Conservation (phyloP, 1,284 basidiomycete genomes). For the Xerocomus cyaneibrunnescens region DNA sequence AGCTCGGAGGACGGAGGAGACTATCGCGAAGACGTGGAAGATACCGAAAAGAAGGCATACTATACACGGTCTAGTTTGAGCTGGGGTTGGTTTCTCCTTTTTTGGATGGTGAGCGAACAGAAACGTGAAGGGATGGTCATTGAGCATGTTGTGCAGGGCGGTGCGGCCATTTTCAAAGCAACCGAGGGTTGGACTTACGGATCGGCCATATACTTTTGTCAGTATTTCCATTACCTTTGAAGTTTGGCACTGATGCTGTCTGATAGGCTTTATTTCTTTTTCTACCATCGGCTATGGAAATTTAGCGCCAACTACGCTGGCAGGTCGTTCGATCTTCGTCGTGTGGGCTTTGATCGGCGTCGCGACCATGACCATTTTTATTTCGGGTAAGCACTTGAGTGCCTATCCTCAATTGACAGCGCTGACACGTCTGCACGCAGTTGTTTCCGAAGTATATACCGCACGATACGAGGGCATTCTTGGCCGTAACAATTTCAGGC, state of each 20-base stretch:
- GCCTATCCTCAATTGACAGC: neutral
- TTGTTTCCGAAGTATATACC: constrained; percentile 63
- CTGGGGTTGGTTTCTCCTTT: constrained; percentile 51
- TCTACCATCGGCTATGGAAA: constrained; percentile 75
- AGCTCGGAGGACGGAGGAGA: constrained; percentile 14
- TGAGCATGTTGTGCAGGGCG: constrained; percentile 37
- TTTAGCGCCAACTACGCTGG: constrained; percentile 55
- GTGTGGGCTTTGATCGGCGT: constrained; percentile 81
- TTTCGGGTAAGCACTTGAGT: constrained; percentile 51
- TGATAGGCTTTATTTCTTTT: constrained; percentile 58
- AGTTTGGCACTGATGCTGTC: neutral
- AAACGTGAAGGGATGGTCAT: neutral
- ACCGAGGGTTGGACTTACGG: constrained; percentile 56
- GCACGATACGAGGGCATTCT: constrained; percentile 53
- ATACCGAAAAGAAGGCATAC: constrained; percentile 48
- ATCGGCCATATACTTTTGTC: constrained; percentile 70
- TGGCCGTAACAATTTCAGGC: constrained; percentile 46
- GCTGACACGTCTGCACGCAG: constrained; percentile 34
- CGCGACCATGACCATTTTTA: constrained; percentile 70
- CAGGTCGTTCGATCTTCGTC: constrained; percentile 76
- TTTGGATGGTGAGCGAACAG: constrained; percentile 50
- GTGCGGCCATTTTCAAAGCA: constrained; percentile 53
- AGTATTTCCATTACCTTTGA: constrained; percentile 24
- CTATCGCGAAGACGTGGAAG: constrained; percentile 20
- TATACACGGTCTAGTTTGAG: constrained; percentile 47